Evolutionary conservation across 2,329 filamentous ascomycete genomes (phyloP).

Genomic region (Dactylellina parvicollis): DNA sequence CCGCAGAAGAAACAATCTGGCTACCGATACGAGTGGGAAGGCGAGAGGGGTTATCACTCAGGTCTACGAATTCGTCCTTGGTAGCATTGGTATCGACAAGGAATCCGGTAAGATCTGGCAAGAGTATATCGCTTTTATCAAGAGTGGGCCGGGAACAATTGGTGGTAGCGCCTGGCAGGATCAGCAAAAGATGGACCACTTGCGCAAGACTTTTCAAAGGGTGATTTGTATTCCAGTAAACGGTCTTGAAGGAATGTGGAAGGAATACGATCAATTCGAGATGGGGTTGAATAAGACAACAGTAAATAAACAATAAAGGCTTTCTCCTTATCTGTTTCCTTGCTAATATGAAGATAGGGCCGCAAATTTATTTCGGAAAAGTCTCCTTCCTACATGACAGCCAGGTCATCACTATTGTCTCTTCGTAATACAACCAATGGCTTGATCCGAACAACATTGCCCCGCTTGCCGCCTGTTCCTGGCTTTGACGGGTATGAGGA

Average conservation of each 20-base stretch:
- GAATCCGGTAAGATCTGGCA: constrained; percentile 90
- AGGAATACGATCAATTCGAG: constrained; percentile 97
- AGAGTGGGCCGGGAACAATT: constrained; percentile 82
- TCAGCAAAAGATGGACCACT: constrained; percentile 94
- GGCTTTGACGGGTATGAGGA: constrained; percentile 89
- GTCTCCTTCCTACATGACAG: constrained; percentile 94
- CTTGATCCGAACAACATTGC: constrained; percentile 79
- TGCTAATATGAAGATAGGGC: constrained; percentile 67
- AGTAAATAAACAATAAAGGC: constrained; percentile 67
- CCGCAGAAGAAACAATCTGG: constrained; percentile 87
- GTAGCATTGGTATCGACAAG: constrained; percentile 88
- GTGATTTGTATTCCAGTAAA: constrained; percentile 87
- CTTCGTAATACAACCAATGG: constrained; percentile 87
- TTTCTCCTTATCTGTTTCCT: background rate
- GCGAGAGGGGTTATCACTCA: constrained; percentile 82
- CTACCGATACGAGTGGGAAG: constrained; percentile 77
- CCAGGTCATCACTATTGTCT: constrained; percentile 86
- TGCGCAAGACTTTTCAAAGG: constrained; percentile 91
- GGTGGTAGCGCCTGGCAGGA: constrained; percentile 94
- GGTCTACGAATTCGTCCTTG: constrained; percentile 91
- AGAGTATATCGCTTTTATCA: constrained; percentile 94
- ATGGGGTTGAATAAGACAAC: constrained; percentile 92
- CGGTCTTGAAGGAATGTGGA: constrained; percentile 86
- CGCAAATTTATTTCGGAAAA: constrained; percentile 94
- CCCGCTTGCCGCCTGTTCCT: constrained; percentile 80